Evolutionary conservation across 2,329 filamentous ascomycete genomes (phyloP).

Genomic region (Stagonosporopsis chrysanthemi): DNA sequence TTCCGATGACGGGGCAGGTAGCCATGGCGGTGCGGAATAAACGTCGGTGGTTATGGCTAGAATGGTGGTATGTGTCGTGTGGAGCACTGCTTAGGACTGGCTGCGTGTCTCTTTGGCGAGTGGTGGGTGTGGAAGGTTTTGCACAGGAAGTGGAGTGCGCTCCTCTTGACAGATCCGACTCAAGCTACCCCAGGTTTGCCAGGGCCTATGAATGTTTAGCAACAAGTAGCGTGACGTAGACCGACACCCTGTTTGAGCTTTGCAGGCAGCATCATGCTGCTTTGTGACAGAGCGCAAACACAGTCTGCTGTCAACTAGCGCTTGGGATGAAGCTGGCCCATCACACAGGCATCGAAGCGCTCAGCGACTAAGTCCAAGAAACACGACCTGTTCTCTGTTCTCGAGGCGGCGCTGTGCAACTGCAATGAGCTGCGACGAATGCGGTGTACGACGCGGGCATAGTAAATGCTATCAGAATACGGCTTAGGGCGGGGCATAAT

Average conservation of each 20-base stretch:
- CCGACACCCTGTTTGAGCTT: not conserved
- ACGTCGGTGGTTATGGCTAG: not conserved
- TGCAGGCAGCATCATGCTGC: not conserved
- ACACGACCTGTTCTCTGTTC: not conserved
- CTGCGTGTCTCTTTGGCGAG: not conserved
- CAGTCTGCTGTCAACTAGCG: not conserved
- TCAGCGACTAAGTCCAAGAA: not conserved
- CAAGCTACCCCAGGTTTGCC: conserved; percentile 16
- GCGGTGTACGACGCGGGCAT: not conserved
- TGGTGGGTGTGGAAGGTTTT: not conserved
- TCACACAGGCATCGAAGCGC: not conserved
- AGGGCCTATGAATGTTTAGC: conserved; percentile 7
- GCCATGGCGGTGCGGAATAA: conserved; percentile 24
- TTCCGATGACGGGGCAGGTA: conserved; percentile 51
- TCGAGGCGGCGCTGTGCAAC: not conserved
- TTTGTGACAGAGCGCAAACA: not conserved
- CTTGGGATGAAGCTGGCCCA: not conserved
- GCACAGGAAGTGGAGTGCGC: conserved; percentile 1
- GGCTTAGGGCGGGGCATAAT: not conserved
- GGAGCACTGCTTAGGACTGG: not conserved
- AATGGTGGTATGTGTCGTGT: not conserved
- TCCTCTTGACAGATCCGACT: conserved; percentile 7
- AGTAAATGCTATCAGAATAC: not conserved
- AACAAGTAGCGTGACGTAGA: conserved; percentile 13
- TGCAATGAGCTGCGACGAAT: not conserved